A percentile compares a stretch with the other conserved stretches of the same genome.
Conservation (phyloP, 164 flowering plant species). For the Piper betle region DNA sequence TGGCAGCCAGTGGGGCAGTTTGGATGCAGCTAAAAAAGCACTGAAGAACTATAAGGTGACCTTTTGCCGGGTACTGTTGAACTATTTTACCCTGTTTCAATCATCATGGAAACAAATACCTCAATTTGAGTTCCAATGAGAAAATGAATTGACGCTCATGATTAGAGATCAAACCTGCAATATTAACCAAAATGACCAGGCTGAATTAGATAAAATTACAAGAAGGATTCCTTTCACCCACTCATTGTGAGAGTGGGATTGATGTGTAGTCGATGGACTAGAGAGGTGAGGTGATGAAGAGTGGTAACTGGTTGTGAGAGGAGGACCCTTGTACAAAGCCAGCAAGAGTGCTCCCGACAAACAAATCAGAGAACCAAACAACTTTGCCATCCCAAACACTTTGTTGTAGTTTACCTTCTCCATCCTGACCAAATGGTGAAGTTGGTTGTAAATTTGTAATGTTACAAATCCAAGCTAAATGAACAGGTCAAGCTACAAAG, state of each 20-base stretch:
- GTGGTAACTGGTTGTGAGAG: conserved; percentile 19
- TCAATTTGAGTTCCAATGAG: no score
- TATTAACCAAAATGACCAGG: conserved; percentile 62
- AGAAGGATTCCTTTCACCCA: conserved; percentile 48
- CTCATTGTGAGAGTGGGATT: conserved; percentile 10
- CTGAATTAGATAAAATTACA: conserved; percentile 39
- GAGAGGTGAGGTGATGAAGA: conserved; percentile 9
- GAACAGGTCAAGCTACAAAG: not conserved
- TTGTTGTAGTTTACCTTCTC: conserved; percentile 33
- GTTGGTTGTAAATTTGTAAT: not conserved
- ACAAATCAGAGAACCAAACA: conserved; percentile 39
- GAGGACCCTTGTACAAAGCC: conserved; percentile 56
- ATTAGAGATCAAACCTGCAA: conserved; percentile 36
- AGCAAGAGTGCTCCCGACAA: conserved; percentile 50
- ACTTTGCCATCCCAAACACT: conserved; percentile 40
- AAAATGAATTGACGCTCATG: no score
- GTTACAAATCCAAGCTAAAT: no score
- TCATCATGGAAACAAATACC: no score
- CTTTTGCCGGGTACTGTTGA: conserved; percentile 34
- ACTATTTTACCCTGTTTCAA: not conserved
- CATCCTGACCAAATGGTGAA: conserved; percentile 24
- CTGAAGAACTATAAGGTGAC: conserved; percentile 40
- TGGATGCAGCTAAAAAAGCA: conserved; percentile 61
- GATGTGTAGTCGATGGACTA: not conserved
- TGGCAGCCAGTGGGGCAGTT: conserved; percentile 34